Conservation (phyloP, 148 eudicot species). For the Vaccinium macrocarpon region DNA sequence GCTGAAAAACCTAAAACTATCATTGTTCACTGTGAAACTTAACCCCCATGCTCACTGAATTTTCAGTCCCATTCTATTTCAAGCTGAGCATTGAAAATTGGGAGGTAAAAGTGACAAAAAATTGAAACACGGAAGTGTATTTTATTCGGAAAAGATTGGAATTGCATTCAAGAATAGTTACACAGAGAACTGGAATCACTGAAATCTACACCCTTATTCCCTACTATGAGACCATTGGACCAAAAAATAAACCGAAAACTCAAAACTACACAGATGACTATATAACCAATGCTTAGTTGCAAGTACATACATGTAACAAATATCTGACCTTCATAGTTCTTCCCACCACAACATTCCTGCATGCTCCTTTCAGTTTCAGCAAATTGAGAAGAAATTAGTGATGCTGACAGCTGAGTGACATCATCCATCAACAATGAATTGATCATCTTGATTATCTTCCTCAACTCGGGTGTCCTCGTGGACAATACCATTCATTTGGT, state of each 20-base stretch:
- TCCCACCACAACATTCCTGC: neutral
- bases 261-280: constrained; percentile 8
- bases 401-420: neutral
- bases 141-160: neutral
- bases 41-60: neutral
- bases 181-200: neutral
- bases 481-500: constrained; percentile 76
- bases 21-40: neutral
- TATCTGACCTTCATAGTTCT: constrained; percentile 13
- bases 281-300: constrained; percentile 14
- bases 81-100: neutral
- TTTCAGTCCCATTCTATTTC: neutral
- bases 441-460: constrained; percentile 81
- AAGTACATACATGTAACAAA: constrained; percentile 6
- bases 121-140: neutral
- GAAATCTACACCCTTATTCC: constrained; percentile 20
- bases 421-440: constrained; percentile 82
- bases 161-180: constrained; percentile 6
- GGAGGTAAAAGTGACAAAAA: neutral
- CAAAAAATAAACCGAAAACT: neutral
- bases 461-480: constrained; percentile 76
- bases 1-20: neutral
- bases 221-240: neutral
- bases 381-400: constrained; percentile 1
- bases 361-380: constrained; percentile 4